These are phyloP conservation scores for Blastomyces percursus DNA, from an alignment of 2,329 filamentous ascomycete genomes.

Conservation along the genomic window DNA sequence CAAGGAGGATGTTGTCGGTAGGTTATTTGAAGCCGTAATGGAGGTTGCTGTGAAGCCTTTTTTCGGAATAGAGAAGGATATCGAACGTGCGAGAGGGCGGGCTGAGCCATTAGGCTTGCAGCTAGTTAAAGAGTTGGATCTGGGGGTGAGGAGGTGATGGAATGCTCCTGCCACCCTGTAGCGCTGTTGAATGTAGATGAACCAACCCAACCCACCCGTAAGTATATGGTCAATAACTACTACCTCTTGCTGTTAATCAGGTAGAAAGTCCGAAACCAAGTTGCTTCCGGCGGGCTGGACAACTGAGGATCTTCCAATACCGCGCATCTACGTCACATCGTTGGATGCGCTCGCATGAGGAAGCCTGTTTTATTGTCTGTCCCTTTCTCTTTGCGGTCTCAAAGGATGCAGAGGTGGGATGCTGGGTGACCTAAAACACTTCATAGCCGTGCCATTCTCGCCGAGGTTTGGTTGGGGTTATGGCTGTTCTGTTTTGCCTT, in stretches of 20 bases:
- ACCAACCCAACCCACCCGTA: not conserved
- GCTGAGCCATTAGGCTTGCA: slow-evolving; percentile 19
- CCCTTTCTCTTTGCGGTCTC: not conserved
- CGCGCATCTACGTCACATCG: not conserved
- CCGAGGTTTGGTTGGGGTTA: not conserved
- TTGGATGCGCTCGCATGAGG: not conserved
- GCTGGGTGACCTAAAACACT: not conserved
- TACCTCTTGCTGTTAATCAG: not conserved
- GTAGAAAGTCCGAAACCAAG: not conserved
- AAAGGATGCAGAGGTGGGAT: not conserved
- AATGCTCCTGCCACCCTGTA: not conserved
- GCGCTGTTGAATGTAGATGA: not conserved
- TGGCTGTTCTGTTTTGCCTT: not conserved
- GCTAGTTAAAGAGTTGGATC: slow-evolving; percentile 32
- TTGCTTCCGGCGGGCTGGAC: not conserved
- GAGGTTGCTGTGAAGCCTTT: slow-evolving; percentile 56
- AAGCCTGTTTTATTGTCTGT: too few relatives aligned
- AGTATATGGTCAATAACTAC: not conserved
- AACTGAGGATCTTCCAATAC: not conserved
- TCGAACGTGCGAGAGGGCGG: slow-evolving; percentile 11
- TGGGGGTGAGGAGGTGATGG: slow-evolving; percentile 26
- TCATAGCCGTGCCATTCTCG: not conserved
- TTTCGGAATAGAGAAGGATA: slow-evolving; percentile 39
- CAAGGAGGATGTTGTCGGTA: slow-evolving; percentile 54
- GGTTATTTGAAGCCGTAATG: slow-evolving; percentile 66